Base-by-base conservation (phyloP, 345 rosid species). In the Corymbia maculata region DNA sequence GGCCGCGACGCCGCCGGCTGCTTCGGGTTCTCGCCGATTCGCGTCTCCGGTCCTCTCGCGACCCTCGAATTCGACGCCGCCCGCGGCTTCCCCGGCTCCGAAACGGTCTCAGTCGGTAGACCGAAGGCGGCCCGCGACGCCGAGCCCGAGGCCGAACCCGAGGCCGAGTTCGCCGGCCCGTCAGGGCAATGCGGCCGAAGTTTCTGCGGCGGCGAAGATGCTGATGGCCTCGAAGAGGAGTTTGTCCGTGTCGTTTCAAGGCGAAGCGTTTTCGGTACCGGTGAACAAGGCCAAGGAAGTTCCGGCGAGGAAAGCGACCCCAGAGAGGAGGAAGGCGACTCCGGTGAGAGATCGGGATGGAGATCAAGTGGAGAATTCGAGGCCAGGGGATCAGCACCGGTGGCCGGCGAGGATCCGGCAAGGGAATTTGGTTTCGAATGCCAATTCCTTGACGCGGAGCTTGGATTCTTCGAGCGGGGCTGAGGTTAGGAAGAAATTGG, bases 231-330 rank as follows among this genome's bases (percentile, higher is more conserved):
- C 99, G 51, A 94, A 98, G 1, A 88, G 99, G 90, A 96, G 98
- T 84, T 91, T 97, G 89, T 97, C 99, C 36, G 99, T 97, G 89
- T 97, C 99, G 4, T 97, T 97, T 85, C 99, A 96, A 93, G 99
- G 99, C 1, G 98, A 96, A 87, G 90, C 97, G 57, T 97, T 95
- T 90, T 96, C 98, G 52, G 96, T 97, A 22, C 98, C 98, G 89
- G 90, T 96, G 89, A 94, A 98, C 57, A 97, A 93, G 92, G 94
- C 97, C 64, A 97, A 95, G 91, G 93, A 94, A 47, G 88, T 92
- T 51, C 49, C 93, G 47, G 87, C 89, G 88, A 91, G 96, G 89
- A 96, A 94, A 89, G 87, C 92, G 28, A 94, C 94, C 26, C 95
- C 96, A 1, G 97, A 94, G 87, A 90, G 95, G 93, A 91, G 93